Percentiles rank a stretch among this genome's conserved stretches.
phyloP scores from a whole-genome alignment of 768 basidiomycete genomes.

The Sarcomyxa edulis region DNA sequence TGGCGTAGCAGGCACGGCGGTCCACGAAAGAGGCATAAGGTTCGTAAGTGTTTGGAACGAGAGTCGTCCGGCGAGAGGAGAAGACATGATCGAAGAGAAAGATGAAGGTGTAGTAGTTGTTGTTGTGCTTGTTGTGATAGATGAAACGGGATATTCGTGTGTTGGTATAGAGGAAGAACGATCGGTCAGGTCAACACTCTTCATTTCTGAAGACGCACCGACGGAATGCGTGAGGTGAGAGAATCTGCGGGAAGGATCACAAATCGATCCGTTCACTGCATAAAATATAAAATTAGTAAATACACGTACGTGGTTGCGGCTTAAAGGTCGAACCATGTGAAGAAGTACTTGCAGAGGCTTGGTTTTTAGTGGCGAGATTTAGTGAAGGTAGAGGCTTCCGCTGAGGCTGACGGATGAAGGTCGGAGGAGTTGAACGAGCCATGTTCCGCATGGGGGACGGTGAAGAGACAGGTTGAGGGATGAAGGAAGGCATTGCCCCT shows the following conservation, averaged over 20 bases:
- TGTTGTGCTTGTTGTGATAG: constrained; percentile 6
- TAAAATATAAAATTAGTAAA: constrained; percentile 39
- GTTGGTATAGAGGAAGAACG: constrained; percentile 10
- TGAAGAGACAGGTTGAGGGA: constrained; percentile 52
- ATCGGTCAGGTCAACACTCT: constrained; percentile 28
- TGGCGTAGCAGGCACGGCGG: constrained; percentile 30
- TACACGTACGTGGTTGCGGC: constrained; percentile 56
- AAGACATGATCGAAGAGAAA: constrained; percentile 44
- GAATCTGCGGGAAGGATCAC: constrained; percentile 38
- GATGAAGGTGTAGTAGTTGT: constrained; percentile 28
- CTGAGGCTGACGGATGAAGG: constrained; percentile 39
- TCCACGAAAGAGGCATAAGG: constrained; percentile 53
- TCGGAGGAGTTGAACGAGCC: constrained; percentile 20
- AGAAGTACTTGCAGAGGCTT: constrained; percentile 14
- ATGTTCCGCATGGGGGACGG: constrained; percentile 35
- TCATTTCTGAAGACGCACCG: constrained; percentile 31
- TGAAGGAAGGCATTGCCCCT: constrained; percentile 45
- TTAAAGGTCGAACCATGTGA: constrained; percentile 62
- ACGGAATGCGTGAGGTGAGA: constrained; percentile 20
- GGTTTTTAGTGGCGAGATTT: constrained; percentile 18
- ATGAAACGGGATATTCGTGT: constrained; percentile 17
- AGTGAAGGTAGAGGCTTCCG: constrained; percentile 33
- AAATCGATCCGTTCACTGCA: constrained; percentile 30
- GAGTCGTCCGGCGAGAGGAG: constrained; percentile 49
- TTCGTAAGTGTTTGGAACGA: constrained; percentile 58